Percentiles rank a stretch among this genome's conserved stretches.
phyloP scores from a whole-genome alignment of 1,284 basidiomycete genomes.

The Tylopilus sp. region DNA sequence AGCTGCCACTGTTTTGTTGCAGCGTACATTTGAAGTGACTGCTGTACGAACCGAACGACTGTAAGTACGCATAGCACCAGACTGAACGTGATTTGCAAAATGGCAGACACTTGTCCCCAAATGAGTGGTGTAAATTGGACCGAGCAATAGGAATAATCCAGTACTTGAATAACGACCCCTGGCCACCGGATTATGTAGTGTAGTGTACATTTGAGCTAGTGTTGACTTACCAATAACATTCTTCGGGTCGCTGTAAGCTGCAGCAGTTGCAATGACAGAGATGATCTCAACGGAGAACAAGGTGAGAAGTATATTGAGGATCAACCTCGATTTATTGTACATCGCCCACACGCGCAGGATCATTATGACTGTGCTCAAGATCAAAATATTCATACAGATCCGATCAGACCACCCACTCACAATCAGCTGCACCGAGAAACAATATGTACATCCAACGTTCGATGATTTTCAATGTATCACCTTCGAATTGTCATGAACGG shows the following conservation, averaged over 20 bases:
- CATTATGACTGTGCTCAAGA: not conserved
- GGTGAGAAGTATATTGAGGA: not conserved
- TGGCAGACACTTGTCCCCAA: not conserved
- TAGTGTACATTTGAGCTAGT: not conserved
- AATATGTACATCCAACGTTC: not conserved
- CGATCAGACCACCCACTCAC: not conserved
- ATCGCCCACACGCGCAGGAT: not conserved
- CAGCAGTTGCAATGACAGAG: not conserved
- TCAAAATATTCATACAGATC: not conserved
- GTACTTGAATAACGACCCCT: not conserved
- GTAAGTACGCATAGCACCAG: constrained; percentile 1
- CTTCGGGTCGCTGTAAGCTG: not conserved
- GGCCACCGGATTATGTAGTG: not conserved
- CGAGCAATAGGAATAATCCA: not conserved
- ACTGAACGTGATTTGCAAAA: not conserved
- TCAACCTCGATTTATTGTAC: not conserved
- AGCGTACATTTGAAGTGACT: not conserved
- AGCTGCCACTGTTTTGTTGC: not conserved
- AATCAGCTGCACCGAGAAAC: not conserved
- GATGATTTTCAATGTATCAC: not conserved
- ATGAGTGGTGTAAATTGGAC: not conserved
- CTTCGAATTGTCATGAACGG: not conserved
- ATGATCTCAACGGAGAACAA: not conserved
- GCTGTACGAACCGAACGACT: not conserved
- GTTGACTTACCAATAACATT: not conserved